A percentile compares a stretch with the other conserved stretches of the same genome.
These are phyloP conservation scores for Nannochloropsis salina DNA, from an alignment of 108 stramenopile genomes.

Conservation along the genomic window DNA sequence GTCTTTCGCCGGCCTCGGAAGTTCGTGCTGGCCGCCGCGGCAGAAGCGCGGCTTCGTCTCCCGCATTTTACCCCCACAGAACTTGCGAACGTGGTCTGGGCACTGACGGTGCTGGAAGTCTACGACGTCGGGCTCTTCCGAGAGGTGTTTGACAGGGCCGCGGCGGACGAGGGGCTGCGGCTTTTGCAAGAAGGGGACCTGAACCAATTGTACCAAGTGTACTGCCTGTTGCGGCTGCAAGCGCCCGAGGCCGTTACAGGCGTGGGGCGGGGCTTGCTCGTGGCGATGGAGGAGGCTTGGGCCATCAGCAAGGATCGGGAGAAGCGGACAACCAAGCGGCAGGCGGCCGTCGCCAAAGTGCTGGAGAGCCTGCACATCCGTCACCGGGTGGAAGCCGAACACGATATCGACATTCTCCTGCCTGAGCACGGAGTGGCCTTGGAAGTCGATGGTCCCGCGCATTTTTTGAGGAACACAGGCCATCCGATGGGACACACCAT, in stretches of 20 bases:
- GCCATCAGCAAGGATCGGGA: neutral
- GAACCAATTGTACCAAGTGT: constrained; percentile 1
- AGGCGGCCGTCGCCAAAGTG: constrained; percentile 21
- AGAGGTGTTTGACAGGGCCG: neutral
- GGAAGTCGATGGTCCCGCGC: constrained; percentile 50
- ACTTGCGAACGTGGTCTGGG: constrained; percentile 43
- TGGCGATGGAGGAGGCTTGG: neutral
- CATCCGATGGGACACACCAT: constrained; percentile 52
- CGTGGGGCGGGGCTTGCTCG: neutral
- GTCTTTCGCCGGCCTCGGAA: neutral
- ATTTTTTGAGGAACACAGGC: constrained; percentile 41
- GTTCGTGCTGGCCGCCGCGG: constrained; percentile 23
- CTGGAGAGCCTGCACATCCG: constrained; percentile 36
- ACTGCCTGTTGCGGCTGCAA: neutral
- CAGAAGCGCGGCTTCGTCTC: neutral
- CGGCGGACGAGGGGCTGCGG: neutral
- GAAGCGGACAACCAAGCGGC: neutral
- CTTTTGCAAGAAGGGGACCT: neutral
- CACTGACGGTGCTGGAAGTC: constrained; percentile 34
- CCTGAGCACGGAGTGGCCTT: constrained; percentile 29
- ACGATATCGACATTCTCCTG: constrained; percentile 47
- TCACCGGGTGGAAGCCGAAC: constrained; percentile 41
- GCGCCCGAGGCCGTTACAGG: constrained; percentile 11
- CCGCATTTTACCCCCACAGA: constrained; percentile 33
- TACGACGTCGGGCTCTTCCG: constrained; percentile 5